Evolutionary conservation across 495 filamentous ascomycete genomes (phyloP), one percentile per base, ranked within the genome.

Genomic region (Annulohypoxylon bovei): DNA sequence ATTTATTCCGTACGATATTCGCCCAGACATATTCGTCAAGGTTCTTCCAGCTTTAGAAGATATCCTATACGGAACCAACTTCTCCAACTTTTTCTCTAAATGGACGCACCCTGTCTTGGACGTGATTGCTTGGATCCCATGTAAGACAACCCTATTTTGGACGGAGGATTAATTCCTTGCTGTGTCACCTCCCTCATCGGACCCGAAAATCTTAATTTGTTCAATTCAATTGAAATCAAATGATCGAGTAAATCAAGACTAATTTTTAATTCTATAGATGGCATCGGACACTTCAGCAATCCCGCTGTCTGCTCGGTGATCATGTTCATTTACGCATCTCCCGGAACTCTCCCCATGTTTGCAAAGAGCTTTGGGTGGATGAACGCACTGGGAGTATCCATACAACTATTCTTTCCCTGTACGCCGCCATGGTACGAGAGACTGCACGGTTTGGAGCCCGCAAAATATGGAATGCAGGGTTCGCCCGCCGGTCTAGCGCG

Each of bases 391-490:
- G 94, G 92, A 6, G 94, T 98, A 23, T 81, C 86, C 12, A 93
- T 96, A 70, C 95, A 97, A 82, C 81, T 97, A 65, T 76, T 91
- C 42, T 95, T 97, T 81, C 94, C 94, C 2, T 97, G 95, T 82
- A 95, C 94, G 11, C 92, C 94, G 37, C 94, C 94, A 22, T 98
- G 92, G 94, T 98, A 97, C 76, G 94, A 97, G 84, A 93, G 94
- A 75, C 81, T 90, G 25, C 92, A 97, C 74, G 94, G 94, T 4
- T 84, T 97, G 50, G 82, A 79, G 65, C 94, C 95, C 1, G 95
- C 94, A 28, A 93, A 97, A 70, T 98, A 98, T 83, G 90, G 89
- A 6, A 95, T 98, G 83, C 82, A 86, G 50, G 94, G 94, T 28
- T 92, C 92, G 62, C 92, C 95, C 0, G 94, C 94, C 23, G 94